These are phyloP conservation scores for Oldenlandia corymbosa DNA, from an alignment of 257 asterid species.

Conservation along the genomic window DNA sequence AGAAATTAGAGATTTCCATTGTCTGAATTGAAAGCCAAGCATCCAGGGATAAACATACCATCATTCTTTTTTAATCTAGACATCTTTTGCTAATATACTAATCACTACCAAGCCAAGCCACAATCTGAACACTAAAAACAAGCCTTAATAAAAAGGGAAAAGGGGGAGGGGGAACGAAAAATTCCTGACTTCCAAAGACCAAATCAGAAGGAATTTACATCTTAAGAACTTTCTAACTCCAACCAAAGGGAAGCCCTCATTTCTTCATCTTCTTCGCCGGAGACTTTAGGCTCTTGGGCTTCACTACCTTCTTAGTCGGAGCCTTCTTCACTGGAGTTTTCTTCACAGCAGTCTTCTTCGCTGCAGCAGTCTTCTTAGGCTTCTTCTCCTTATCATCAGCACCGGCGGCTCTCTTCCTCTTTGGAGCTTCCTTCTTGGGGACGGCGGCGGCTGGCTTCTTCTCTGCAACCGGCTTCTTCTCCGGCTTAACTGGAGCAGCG, in stretches of 20 bases:
- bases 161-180: too few relatives aligned
- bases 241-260: not conserved
- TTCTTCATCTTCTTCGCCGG: constrained; percentile 21
- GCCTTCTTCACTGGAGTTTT: constrained; percentile 22
- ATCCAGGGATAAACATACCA: not conserved
- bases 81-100: not conserved
- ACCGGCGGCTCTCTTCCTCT: constrained; percentile 1
- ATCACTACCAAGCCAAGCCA: not conserved
- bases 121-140: not conserved
- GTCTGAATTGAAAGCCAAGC: not conserved
- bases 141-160: not conserved
- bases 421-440: not conserved
- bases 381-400: constrained; percentile 9
- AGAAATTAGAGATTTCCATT: too few relatives aligned
- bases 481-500: not conserved
- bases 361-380: not conserved
- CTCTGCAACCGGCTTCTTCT: constrained; percentile 5
- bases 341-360: not conserved
- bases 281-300: constrained; percentile 13
- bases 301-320: constrained; percentile 5
- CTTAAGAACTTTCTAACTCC: not conserved
- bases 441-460: not conserved
- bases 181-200: not conserved
- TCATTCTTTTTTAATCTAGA: not conserved
- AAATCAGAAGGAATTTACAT: constrained; percentile 11